Evolutionary conservation across 2,329 filamentous ascomycete species (phyloP).

Genomic region (Trichoderma gracile): DNA sequence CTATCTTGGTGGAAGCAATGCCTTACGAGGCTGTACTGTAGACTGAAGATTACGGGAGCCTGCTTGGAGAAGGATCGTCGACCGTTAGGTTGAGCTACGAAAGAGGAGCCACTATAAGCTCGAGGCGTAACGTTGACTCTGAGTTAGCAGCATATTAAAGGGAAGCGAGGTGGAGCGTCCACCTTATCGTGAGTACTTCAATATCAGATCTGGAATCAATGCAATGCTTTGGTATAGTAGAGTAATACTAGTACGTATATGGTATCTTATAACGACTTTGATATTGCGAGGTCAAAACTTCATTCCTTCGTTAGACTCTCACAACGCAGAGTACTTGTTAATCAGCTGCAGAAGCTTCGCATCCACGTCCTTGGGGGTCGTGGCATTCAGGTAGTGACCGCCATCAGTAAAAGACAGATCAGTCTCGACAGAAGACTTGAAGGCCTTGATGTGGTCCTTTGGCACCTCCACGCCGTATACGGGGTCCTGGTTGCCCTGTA

Average conservation of each 20-base stretch:
- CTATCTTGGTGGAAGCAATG: background rate
- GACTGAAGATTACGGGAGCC: background rate
- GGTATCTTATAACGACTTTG: background rate
- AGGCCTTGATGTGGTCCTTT: slow-evolving; percentile 52
- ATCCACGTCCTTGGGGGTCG: slow-evolving; percentile 49
- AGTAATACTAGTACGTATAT: background rate
- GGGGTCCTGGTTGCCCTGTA: slow-evolving; percentile 48
- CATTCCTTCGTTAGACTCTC: background rate
- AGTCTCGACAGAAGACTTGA: slow-evolving; percentile 48
- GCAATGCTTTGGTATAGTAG: background rate
- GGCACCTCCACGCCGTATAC: slow-evolving; percentile 46
- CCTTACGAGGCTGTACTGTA: background rate
- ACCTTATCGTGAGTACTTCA: background rate
- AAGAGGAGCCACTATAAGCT: background rate
- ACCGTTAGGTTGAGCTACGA: background rate
- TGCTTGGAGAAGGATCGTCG: slow-evolving; percentile 2
- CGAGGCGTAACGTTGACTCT: background rate
- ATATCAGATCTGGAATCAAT: background rate
- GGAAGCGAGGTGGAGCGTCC: background rate
- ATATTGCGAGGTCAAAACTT: slow-evolving; percentile 1
- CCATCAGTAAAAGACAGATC: slow-evolving; percentile 48
- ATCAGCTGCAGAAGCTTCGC: slow-evolving; percentile 48
- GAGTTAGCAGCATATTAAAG: background rate
- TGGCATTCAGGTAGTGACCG: slow-evolving; percentile 52
- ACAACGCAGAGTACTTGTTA: slow-evolving; percentile 35